Base-by-base conservation (phyloP, 1,139 yeast species). In the Blastobotrys proliferans region DNA sequence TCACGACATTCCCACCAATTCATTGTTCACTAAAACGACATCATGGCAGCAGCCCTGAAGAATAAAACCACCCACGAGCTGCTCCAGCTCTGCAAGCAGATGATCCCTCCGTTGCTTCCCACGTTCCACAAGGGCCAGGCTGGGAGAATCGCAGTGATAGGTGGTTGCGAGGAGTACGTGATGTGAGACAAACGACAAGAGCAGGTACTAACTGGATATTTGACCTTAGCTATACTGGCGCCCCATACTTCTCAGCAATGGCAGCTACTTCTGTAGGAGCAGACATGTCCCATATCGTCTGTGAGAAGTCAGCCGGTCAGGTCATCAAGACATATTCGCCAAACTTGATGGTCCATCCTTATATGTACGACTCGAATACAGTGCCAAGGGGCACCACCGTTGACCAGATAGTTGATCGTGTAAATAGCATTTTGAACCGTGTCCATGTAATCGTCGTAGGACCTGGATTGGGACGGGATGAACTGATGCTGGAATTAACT, bases 271-370 rank as follows among this genome's bases (percentile, higher is more conserved):
- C 83, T 25, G 74, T 83, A 39, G 98, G 98, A 0, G 84, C 92
- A 34, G 98, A 92, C 58, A 70, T 92, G 68, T 77, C 92, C 26
- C 97, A 92, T 64, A 74, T 92, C 5, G 72, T 92, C 8, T 90
- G 97, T 65, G 95, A 87, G 54, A 65, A 69, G 43, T 66, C 66
- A 31, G 97, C 97, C 0, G 94, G 86, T 1, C 67, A 81, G 0
- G 81, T 86, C 9, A 88, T 92, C 58, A 92, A 92, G 64, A 66
- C 82, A 35, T 92, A 92, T 63, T 79, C 95, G 6, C 97, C 98
- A 0, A 92, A 92, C 60, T 67, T 92, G 42, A 92, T 92, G 97
- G 95, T 92, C 2, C 97, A 92, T 65, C 98, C 98, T 0, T 87
- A 86, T 60, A 64, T 92, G 54, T 65, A 63, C 19, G 56, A 51